These are phyloP conservation scores for Rostrohypoxylon terebratum DNA, from an alignment of 495 filamentous ascomycete species.

Conservation along the genomic window DNA sequence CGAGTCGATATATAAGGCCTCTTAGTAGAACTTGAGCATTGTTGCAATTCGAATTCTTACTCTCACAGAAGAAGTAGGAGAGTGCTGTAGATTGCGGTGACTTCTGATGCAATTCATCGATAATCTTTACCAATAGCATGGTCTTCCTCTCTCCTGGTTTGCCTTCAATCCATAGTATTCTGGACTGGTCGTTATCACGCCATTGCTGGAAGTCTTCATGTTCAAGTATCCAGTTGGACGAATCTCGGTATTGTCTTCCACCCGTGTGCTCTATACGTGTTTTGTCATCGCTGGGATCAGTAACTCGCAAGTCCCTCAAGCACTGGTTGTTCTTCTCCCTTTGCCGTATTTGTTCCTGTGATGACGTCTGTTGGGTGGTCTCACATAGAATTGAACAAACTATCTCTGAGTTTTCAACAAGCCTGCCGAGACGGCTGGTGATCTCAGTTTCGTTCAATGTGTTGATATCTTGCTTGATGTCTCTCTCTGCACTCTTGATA, in stretches of 20 bases:
- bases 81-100: not conserved
- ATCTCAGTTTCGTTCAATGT: not conserved
- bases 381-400: not conserved
- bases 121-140: slow-evolving; percentile 59
- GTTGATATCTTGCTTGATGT: not conserved
- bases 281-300: not conserved
- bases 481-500: not conserved
- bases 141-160: slow-evolving; percentile 63
- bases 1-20: not conserved
- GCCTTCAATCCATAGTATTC: slow-evolving; percentile 59
- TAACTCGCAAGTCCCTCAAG: not conserved
- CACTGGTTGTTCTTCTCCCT: no score
- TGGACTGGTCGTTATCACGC: not conserved
- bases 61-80: not conserved
- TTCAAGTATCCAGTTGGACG: not conserved
- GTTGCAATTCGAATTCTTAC: not conserved
- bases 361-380: not conserved
- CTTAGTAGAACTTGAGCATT: not conserved
- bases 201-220: not conserved
- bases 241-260: not conserved
- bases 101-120: not conserved
- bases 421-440: not conserved
- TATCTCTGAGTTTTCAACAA: not conserved
- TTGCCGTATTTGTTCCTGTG: not conserved
- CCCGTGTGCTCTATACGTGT: not conserved